Evolutionary conservation across 1,284 basidiomycete genomes (phyloP).

Genomic region (Heterobasidion annosum): DNA sequence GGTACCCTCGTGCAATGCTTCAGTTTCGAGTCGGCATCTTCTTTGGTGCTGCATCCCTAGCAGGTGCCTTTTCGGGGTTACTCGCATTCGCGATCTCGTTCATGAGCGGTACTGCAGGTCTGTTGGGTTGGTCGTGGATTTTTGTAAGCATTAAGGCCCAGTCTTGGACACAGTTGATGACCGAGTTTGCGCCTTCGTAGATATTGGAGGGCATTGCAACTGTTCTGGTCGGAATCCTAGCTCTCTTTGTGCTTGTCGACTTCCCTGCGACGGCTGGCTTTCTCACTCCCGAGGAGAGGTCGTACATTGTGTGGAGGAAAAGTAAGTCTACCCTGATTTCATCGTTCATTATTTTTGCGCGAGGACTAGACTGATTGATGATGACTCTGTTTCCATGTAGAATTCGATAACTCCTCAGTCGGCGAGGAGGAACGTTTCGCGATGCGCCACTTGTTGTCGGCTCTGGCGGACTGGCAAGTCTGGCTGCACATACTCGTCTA

Average conservation of each 20-base stretch:
- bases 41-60: conserved; percentile 25
- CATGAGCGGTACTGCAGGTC: conserved; percentile 30
- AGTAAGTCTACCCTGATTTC: conserved; percentile 25
- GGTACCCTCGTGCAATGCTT: conserved; percentile 25
- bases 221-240: conserved; percentile 32
- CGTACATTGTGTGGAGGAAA: conserved; percentile 54
- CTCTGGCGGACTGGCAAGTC: conserved; percentile 59
- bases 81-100: conserved; percentile 33
- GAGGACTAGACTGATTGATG: neutral
- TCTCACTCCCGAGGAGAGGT: conserved; percentile 49
- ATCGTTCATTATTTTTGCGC: neutral
- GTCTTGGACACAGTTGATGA: neutral
- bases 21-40: conserved; percentile 25
- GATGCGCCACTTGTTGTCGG: conserved; percentile 40
- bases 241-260: conserved; percentile 44
- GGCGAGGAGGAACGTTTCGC: conserved; percentile 58
- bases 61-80: conserved; percentile 28
- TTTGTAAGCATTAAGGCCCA: conserved; percentile 22
- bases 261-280: conserved; percentile 49
- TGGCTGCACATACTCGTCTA: conserved; percentile 53
- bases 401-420: conserved; percentile 56
- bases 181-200: conserved; percentile 17
- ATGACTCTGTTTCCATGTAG: conserved; percentile 17
- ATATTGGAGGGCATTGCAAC: conserved; percentile 50
- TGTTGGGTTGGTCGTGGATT: conserved; percentile 37